Conservation (phyloP, 2,329 filamentous ascomycete genomes). For the Claviceps maximensis region DNA sequence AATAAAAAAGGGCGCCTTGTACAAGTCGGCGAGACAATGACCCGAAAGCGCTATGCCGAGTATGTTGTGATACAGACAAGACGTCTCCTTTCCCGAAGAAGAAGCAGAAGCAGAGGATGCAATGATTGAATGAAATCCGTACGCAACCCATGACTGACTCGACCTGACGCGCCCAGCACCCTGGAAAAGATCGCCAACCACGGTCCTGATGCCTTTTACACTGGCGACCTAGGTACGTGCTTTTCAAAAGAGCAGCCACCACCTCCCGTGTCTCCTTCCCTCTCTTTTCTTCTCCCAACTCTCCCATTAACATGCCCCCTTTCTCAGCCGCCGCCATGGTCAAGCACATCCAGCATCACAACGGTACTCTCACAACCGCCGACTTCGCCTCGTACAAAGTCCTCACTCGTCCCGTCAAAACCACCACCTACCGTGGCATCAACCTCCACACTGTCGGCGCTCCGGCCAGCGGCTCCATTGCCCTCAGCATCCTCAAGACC, state of each 20-base stretch:
- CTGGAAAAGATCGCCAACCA: constrained; percentile 62
- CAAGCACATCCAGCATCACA: constrained; percentile 47
- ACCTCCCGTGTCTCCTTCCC: background rate
- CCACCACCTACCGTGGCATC: constrained; percentile 55
- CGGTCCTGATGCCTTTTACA: constrained; percentile 64
- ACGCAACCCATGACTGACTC: background rate
- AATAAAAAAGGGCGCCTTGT: constrained; percentile 42
- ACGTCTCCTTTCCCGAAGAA: background rate
- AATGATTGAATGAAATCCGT: background rate
- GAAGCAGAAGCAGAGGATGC: background rate
- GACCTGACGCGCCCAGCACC: constrained; percentile 28
- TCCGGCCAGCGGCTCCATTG: constrained; percentile 67
- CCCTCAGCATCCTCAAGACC: constrained; percentile 65
- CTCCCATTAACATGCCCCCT: constrained; percentile 4
- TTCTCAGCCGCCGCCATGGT: constrained; percentile 59
- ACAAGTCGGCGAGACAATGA: constrained; percentile 63
- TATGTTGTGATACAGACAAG: constrained; percentile 13
- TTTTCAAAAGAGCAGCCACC: background rate
- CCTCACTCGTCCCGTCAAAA: constrained; percentile 48
- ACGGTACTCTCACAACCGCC: constrained; percentile 74
- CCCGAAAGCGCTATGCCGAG: constrained; percentile 62
- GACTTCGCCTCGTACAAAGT: constrained; percentile 65
- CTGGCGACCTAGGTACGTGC: constrained; percentile 46
- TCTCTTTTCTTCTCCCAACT: constrained; percentile 8
- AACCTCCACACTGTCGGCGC: constrained; percentile 57